A percentile compares a stretch with the other conserved stretches of the same genome.
These are phyloP conservation scores for Golubevia pallescens DNA, from an alignment of 1,284 basidiomycete species.

Conservation along the genomic window DNA sequence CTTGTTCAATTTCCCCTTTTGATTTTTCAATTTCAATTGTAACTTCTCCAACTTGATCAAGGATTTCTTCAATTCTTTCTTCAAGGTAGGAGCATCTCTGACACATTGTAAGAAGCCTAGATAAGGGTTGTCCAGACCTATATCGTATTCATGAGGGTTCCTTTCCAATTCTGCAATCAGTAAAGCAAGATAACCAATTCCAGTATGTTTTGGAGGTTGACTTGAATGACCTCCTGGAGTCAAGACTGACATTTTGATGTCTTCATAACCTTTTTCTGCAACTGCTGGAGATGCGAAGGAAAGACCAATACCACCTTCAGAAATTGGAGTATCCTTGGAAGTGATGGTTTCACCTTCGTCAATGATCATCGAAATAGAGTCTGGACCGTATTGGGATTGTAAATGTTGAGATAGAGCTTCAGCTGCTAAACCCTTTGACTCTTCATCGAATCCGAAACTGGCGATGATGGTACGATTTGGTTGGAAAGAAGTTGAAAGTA, in stretches of 20 bases:
- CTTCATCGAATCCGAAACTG: conserved; percentile 77
- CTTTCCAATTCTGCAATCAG: conserved; percentile 60
- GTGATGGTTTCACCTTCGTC: conserved; percentile 60
- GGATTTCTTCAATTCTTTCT: conserved; percentile 24
- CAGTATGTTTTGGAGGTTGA: conserved; percentile 42
- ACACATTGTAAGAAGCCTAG: conserved; percentile 32
- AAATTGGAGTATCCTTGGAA: conserved; percentile 25
- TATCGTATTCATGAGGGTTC: conserved; percentile 48
- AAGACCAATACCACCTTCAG: background rate
- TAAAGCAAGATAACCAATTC: conserved; percentile 62
- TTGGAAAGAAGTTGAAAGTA: conserved; percentile 66
- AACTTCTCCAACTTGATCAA: conserved; percentile 16
- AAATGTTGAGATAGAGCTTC: conserved; percentile 68
- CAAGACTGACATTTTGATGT: conserved; percentile 29
- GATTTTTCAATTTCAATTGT: conserved; percentile 19
- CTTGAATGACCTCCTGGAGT: conserved; percentile 41
- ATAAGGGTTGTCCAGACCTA: conserved; percentile 35
- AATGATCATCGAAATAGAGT: conserved; percentile 72
- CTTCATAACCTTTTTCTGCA: conserved; percentile 10
- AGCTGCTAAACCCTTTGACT: conserved; percentile 72
- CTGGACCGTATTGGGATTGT: conserved; percentile 70
- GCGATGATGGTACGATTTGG: conserved; percentile 69
- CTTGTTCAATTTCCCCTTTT: conserved; percentile 33
- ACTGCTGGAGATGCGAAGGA: background rate
- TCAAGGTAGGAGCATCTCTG: conserved; percentile 39